A percentile compares a stretch with the other conserved stretches of the same genome.
These are phyloP conservation scores for Rhodotorula paludigena DNA, from an alignment of 768 basidiomycete species.

Conservation along the genomic window DNA sequence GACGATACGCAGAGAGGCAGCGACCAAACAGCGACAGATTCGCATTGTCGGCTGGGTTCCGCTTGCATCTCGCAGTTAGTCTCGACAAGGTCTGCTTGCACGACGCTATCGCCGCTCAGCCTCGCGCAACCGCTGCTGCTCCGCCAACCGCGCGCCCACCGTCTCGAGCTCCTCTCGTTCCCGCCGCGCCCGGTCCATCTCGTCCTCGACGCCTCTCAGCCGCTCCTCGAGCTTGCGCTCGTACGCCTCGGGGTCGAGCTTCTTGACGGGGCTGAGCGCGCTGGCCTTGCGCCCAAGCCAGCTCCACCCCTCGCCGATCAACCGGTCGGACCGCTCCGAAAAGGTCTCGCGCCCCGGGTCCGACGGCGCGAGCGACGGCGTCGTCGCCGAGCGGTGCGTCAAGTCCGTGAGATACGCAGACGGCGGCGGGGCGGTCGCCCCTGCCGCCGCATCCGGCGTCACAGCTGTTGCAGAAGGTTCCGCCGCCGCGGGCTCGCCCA, in stretches of 20 bases:
- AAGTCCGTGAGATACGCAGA: neutral
- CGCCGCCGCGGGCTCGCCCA: neutral
- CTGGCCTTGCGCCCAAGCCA: neutral
- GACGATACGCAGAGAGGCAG: no score
- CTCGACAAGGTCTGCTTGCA: no score
- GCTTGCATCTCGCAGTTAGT: no score
- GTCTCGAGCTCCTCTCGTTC: neutral
- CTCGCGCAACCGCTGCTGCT: neutral
- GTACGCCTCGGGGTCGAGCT: constrained; percentile 28
- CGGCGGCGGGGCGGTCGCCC: neutral
- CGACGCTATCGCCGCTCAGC: neutral
- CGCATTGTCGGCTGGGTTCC: no score
- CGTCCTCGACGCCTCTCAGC: neutral
- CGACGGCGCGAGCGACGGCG: neutral
- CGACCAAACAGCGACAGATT: no score
- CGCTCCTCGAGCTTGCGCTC: neutral
- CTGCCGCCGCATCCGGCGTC: neutral
- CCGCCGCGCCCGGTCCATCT: neutral
- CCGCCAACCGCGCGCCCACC: neutral
- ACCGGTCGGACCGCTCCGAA: constrained; percentile 27
- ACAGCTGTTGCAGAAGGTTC: neutral
- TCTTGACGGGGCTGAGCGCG: constrained; percentile 12
- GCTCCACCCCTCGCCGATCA: neutral
- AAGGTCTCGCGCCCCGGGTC: constrained; percentile 32
- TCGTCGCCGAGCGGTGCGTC: neutral